Percentiles rank a stretch among this genome's conserved stretches.
These are phyloP conservation scores for Triticum urartu DNA, from an alignment of 176 grass and related monocot genomes.

Conservation along the genomic window DNA sequence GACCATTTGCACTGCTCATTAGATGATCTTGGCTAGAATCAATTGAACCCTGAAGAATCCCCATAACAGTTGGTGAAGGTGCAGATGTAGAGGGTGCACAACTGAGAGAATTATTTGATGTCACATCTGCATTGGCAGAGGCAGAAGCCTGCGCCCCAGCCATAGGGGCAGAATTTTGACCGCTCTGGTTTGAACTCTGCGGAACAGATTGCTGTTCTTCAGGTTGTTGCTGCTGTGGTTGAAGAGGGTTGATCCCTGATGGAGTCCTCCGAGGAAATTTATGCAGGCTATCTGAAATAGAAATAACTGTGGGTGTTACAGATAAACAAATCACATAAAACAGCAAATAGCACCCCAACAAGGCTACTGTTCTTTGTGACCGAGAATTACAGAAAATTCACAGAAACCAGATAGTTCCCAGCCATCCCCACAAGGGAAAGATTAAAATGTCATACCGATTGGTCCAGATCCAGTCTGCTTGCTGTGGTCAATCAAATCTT, in stretches of 20 bases:
- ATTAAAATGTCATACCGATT: conserved; percentile 51
- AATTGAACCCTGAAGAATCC: conserved; percentile 59
- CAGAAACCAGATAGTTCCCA: not conserved
- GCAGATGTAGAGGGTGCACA: conserved; percentile 50
- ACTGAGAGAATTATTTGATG: conserved; percentile 46
- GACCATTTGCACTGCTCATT: conserved; percentile 40
- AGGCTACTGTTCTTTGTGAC: not conserved
- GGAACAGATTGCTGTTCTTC: conserved; percentile 63
- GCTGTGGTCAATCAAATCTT: conserved; percentile 97
- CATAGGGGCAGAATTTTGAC: conserved; percentile 56
- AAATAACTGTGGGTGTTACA: conserved; percentile 25
- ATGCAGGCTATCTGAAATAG: conserved; percentile 76
- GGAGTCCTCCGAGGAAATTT: conserved; percentile 82
- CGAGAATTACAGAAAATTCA: not conserved
- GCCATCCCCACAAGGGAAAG: not conserved
- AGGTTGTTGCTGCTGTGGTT: conserved; percentile 56
- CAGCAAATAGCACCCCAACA: not conserved
- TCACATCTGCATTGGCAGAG: conserved; percentile 44
- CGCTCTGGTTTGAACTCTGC: conserved; percentile 76
- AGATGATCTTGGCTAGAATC: conserved; percentile 63
- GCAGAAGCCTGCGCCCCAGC: conserved; percentile 45
- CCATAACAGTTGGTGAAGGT: conserved; percentile 31
- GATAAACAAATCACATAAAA: not conserved
- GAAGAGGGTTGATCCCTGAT: conserved; percentile 58
- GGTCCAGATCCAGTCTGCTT: conserved; percentile 83